phyloP scores from a whole-genome alignment of 768 basidiomycete species.

The Hortiboletus flavorubellus region DNA sequence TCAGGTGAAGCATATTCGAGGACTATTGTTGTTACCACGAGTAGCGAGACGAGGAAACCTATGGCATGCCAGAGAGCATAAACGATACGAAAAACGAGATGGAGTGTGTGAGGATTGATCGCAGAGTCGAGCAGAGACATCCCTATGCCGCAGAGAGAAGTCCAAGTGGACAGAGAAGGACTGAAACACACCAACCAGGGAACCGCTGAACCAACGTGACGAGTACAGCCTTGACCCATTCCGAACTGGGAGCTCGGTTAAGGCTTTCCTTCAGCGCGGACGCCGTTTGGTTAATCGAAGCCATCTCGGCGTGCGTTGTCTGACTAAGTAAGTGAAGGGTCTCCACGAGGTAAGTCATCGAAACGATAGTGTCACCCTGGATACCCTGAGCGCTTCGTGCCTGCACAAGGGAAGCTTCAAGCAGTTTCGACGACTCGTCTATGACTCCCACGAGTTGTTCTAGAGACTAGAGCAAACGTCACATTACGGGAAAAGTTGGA shows the following conservation, averaged over 20 bases:
- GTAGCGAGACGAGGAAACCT: slow-evolving; percentile 35
- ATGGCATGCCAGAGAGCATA: slow-evolving; percentile 30
- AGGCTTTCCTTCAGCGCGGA: slow-evolving; percentile 28
- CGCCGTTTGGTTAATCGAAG: slow-evolving; percentile 46
- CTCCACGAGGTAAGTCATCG: slow-evolving; percentile 35
- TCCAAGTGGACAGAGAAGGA: background rate
- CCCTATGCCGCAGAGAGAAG: slow-evolving; percentile 10
- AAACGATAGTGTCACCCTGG: slow-evolving; percentile 37
- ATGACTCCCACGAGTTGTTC: slow-evolving; percentile 15
- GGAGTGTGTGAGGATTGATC: slow-evolving; percentile 29
- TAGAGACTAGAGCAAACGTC: slow-evolving; percentile 21
- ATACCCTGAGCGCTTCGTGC: slow-evolving; percentile 32
- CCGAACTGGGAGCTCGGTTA: slow-evolving; percentile 10
- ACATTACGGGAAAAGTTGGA: slow-evolving; percentile 9
- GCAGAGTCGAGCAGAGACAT: background rate
- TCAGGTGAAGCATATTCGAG: slow-evolving; percentile 2
- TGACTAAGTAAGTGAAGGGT: slow-evolving; percentile 37
- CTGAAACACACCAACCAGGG: slow-evolving; percentile 23
- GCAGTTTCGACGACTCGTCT: slow-evolving; percentile 23
- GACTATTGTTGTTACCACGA: slow-evolving; percentile 37
- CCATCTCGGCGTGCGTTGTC: slow-evolving; percentile 41
- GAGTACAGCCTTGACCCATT: slow-evolving; percentile 22
- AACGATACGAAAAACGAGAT: slow-evolving; percentile 22
- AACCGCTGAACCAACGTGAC: slow-evolving; percentile 12
- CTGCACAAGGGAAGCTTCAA: slow-evolving; percentile 32